Evolutionary conservation across 371 early-diverging fungal species (phyloP), one percentile per base, ranked within the genome.

Genomic region (Smittium culicis): DNA sequence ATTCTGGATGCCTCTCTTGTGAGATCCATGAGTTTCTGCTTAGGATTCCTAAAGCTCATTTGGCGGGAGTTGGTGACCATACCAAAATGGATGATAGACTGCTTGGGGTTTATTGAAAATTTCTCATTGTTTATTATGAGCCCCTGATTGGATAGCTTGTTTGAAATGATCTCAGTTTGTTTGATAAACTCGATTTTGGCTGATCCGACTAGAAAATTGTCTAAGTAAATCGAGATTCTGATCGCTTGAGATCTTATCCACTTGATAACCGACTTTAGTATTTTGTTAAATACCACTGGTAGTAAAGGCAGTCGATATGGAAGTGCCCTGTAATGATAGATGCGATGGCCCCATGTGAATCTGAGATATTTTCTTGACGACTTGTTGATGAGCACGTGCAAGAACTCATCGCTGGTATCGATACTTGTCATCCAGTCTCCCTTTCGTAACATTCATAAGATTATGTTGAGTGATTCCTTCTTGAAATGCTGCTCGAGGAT

Each of bases 221-320:
- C 75, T 1, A 78, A 70, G 35, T 78, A 77, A 28, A 74, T 72
- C 2, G 64, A 70, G 16, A 78, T 63, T 25, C 79, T 67, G 33
- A 71, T 70, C 1, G 77, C 77, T 14, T 72, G 68, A 2, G 34
- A 64, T 27, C 75, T 66, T 17, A 70, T 65, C 60, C 77, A 77
- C 32, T 65, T 69, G 28, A 79, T 57, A 0, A 74, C 69, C 0
- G 79, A 72, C 27, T 71, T 70, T n/a, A 79, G 69, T 28, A 78
- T 66, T 60, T 73, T 74, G 5, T 79, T 80, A 58, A 82, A 82
- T 24, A 74, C 73, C 3, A 67, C 68, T 0, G 79, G 80, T 1
- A 74, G 71, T 25, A 77, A 71, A 1, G 79, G 73, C 1, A 82
- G 72, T 2, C 79, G 80, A 63, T 80, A 82, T 0, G 80, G 73